Evolutionary conservation across 2,329 filamentous ascomycete genomes (phyloP).

Genomic region (Sclerotinia minor): DNA sequence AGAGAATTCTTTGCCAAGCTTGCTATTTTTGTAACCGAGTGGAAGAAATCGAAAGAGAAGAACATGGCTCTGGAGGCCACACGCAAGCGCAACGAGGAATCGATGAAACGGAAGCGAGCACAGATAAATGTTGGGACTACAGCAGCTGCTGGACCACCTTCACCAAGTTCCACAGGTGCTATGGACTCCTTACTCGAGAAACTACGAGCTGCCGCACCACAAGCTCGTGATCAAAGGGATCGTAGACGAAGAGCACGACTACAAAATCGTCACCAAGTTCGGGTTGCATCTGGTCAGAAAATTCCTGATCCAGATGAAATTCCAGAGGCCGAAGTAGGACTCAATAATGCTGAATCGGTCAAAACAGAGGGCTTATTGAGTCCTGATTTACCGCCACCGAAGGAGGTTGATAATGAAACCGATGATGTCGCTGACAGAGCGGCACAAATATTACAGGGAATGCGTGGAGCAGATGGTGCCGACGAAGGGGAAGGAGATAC

Average conservation of each 20-base stretch:
- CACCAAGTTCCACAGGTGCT: slow-evolving; percentile 76
- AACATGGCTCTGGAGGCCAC: slow-evolving; percentile 81
- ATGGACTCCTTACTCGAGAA: slow-evolving; percentile 98
- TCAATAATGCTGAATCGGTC: slow-evolving; percentile 51
- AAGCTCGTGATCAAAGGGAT: slow-evolving; percentile 85
- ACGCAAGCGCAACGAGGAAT: slow-evolving; percentile 81
- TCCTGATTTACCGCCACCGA: slow-evolving; percentile 31
- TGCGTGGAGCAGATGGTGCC: slow-evolving; percentile 61
- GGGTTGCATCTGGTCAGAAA: slow-evolving; percentile 84
- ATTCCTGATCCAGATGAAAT: slow-evolving; percentile 73
- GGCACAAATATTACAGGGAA: slow-evolving; percentile 78
- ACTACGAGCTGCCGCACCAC: slow-evolving; percentile 85
- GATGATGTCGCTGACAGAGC: slow-evolving; percentile 84
- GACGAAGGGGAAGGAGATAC: slow-evolving; percentile 53
- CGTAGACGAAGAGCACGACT: slow-evolving; percentile 81
- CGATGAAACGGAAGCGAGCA: slow-evolving; percentile 84
- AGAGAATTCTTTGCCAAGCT: slow-evolving; percentile 95
- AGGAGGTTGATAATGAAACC: slow-evolving; percentile 38
- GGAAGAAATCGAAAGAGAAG: slow-evolving; percentile 96
- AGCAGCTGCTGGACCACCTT: slow-evolving; percentile 53
- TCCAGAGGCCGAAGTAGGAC: slow-evolving; percentile 56
- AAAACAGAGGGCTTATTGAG: slow-evolving; percentile 41
- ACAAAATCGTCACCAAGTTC: slow-evolving; percentile 87
- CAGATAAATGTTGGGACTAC: slow-evolving; percentile 56
- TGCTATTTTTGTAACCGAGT: slow-evolving; percentile 84